Evolutionary conservation across 75 land plant genomes (phyloP).

Genomic region (Picea sitchensis): DNA sequence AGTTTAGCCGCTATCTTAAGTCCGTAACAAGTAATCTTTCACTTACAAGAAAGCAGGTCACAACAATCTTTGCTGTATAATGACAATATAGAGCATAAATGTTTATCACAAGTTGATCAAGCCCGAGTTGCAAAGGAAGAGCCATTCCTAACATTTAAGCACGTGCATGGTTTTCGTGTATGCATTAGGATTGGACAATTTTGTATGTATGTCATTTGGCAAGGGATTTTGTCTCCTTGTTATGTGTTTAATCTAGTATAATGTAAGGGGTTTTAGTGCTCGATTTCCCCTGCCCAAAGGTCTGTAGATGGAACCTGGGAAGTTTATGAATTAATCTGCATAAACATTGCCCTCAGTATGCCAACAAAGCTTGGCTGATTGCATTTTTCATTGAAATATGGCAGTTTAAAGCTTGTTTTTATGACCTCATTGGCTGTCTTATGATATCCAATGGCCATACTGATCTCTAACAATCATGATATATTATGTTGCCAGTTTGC

Average conservation of each 20-base stretch:
- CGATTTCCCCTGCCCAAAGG: neutral
- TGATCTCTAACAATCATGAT: neutral
- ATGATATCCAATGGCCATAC: neutral
- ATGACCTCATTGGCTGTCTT: neutral
- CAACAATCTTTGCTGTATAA: neutral
- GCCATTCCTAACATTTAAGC: neutral
- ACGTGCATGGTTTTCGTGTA: too few relatives aligned
- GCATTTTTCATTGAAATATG: neutral
- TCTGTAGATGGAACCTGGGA: neutral
- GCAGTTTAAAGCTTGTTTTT: neutral
- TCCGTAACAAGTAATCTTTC: neutral
- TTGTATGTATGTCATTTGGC: neutral
- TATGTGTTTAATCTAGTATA: neutral
- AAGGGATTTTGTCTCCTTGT: neutral
- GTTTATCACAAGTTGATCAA: neutral
- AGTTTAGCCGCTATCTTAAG: too few relatives aligned
- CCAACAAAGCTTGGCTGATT: neutral
- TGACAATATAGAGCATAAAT: too few relatives aligned
- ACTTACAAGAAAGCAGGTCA: neutral
- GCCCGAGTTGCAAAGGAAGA: neutral
- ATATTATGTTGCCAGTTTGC: constrained; percentile 54
- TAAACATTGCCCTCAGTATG: too few relatives aligned
- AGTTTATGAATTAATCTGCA: too few relatives aligned
- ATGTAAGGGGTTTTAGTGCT: neutral
- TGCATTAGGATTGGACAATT: too few relatives aligned